Base-by-base conservation (phyloP, 306 rosid species). In the Lathyrus tuberosus region DNA sequence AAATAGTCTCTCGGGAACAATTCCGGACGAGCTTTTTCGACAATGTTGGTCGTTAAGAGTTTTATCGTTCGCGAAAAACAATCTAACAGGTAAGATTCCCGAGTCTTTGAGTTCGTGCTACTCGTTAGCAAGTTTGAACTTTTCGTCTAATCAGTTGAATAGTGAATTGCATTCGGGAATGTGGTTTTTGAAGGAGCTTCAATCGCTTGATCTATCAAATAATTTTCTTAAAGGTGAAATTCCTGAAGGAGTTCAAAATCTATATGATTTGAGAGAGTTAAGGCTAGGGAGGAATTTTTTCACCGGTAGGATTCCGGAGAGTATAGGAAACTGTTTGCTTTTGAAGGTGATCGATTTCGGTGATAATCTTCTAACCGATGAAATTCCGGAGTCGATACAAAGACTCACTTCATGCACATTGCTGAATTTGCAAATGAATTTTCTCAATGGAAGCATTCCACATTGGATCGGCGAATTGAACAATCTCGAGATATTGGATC, bases 381-480 rank as follows among this genome's bases (percentile, higher is more conserved):
- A 38, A 66, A 64, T 88, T 53, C 98, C 98, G 10, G 87, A 83
- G 40, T 90, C 97, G 33, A 78, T 90, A 60, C 87, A 72, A 77
- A 84, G 85, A 40, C 95, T 94, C 15, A 72, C 70, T 62, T 80
- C 86, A 26, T 87, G 98, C 78, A 75, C 85, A 56, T 87, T 69
- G 54, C 74, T 94, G 58, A 87, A 76, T 73, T 85, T 94, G 62
- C 82, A 73, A 11, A 88, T 88, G 41, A 94, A 94, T 83, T 88
- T 70, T 37, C 74, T 94, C 65, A 43, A 68, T 8, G 97, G 96
- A 38, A 81, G 78, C 61, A 67, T 88, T 81, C 95, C 96, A 2
- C 77, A 67, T 42, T 94, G 97, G 98, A 84, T 94, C 76, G 96
- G 97, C n/a, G 95, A 85, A 26, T 31, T 94, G 74, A 85, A 76